Evolutionary conservation across 192 early-diverging fungal genomes (phyloP), one percentile per base, ranked within the genome.

Genomic region (Thamnidium elegans): DNA sequence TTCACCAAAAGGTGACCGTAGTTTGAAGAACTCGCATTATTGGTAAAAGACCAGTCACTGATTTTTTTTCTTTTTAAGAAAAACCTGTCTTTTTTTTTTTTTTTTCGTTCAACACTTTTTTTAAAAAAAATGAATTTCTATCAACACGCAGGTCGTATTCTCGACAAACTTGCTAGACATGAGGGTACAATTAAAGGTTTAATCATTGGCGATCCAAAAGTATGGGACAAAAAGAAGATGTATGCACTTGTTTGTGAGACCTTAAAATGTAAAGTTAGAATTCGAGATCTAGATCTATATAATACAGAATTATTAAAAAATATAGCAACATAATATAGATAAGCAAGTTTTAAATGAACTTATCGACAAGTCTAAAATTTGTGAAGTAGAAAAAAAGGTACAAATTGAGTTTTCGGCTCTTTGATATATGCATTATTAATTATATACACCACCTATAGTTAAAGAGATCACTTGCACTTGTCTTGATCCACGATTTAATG

Each of bases 201-300:
- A 52, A 87, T 88, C 2, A 68, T 93, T 42, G 87, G 87, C 23
- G 85, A 86, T 76, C 63, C 74, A 44, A 66, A 79, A 39, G 80
- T 91, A 31, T 78, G 81, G 9, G 79, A 90, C 58, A 96, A 96
- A 79, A 94, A 92, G 66, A 81, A 83, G 50, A 84, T 94, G 78
- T 94, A 93, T 58, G 94, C 92, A 3, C 75, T 97, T 58, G 84
- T 97, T 34, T 95, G 94, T 81, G 92, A 97, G 74, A 92, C 95
- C 1, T 80, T 97, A 39, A 94, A 94, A 79, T 86, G 84, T 85
- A 81, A 68, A 73, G 7, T 63, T 39, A 19, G 43, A 2, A 50
- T 21, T 36, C 34, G n/a, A 31, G 1, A 3, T 43, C 21, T 23
- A 44, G 5, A 59, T 63, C 14, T 59, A 15, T 52, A 26, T 26